These are phyloP conservation scores for Hortiboletus campestris DNA, from an alignment of 768 basidiomycete species.

Conservation along the genomic window DNA sequence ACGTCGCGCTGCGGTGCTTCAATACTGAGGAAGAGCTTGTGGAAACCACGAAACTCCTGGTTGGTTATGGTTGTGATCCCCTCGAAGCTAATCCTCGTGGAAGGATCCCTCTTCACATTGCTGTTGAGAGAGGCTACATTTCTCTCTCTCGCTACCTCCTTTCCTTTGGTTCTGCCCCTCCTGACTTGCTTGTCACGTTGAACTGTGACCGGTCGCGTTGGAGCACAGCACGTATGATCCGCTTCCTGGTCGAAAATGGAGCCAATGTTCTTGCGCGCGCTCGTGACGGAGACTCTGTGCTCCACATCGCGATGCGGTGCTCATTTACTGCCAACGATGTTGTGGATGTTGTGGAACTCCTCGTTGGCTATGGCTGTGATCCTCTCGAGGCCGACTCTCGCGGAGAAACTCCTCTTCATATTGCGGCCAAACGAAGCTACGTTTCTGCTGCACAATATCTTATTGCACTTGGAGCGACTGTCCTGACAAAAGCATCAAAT, in stretches of 20 bases:
- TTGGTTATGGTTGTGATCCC: not conserved
- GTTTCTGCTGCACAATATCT: not conserved
- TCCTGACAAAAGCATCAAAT: not conserved
- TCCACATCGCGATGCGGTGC: not conserved
- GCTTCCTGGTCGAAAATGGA: not conserved
- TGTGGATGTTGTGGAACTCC: not conserved
- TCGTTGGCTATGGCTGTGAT: not conserved
- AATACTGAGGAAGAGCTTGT: not conserved
- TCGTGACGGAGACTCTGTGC: not conserved
- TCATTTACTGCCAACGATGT: not conserved
- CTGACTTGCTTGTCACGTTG: not conserved
- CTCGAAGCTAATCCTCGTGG: not conserved
- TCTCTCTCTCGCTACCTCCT: not conserved
- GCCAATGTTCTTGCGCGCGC: not conserved
- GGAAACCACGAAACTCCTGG: not conserved
- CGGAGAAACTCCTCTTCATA: not conserved
- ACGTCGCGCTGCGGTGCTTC: not conserved
- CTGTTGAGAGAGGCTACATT: too few relatives aligned
- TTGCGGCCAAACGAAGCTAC: not conserved
- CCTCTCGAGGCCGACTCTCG: not conserved
- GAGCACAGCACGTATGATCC: not conserved
- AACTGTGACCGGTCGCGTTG: not conserved
- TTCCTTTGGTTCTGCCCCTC: not conserved
- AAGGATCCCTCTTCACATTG: too few relatives aligned
- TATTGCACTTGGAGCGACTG: not conserved